Percentiles rank a stretch among this genome's conserved stretches.
phyloP scores from a whole-genome alignment of 1,139 yeast species.

The Taphrina flavorubra region DNA sequence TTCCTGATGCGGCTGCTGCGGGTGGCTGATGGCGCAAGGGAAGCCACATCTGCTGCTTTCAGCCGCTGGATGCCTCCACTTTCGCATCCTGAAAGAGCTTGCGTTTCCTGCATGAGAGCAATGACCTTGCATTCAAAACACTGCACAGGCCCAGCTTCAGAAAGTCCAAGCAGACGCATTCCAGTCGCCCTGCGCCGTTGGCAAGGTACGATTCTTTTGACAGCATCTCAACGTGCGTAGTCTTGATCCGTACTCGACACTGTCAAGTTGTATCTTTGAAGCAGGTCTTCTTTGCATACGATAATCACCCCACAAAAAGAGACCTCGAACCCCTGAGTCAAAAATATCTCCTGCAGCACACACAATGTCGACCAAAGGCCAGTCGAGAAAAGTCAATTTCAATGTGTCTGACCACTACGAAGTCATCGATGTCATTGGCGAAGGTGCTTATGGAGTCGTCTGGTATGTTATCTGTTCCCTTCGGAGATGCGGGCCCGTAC shows the following conservation, averaged over 20 bases:
- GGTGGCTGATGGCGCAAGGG: slow-evolving; percentile 1
- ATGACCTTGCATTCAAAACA: not conserved
- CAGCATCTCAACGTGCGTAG: not conserved
- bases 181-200: too few species aligned
- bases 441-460: slow-evolving; percentile 98
- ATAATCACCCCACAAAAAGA: not conserved
- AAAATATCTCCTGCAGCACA: not conserved
- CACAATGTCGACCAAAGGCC: slow-evolving; percentile 30
- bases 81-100: slow-evolving; percentile 7
- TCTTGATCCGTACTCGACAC: too few species aligned
- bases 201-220: not conserved
- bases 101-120: not conserved
- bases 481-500: not conserved
- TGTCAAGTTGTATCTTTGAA: not conserved
- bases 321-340: not conserved
- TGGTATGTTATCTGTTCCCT: slow-evolving; percentile 54
- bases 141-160: slow-evolving; percentile 5
- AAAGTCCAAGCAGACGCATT: too few species aligned
- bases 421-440: slow-evolving; percentile 84
- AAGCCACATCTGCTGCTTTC: slow-evolving; percentile 6
- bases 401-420: slow-evolving; percentile 88
- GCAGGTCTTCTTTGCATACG: slow-evolving; percentile 4
- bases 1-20: not conserved
- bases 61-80: slow-evolving; percentile 14
- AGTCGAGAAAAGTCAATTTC: slow-evolving; percentile 65